A percentile compares a stretch with the other conserved stretches of the same genome.
Evolutionary conservation across 1,284 basidiomycete species (phyloP).

Genomic region (Ceratobasidium papillatum): DNA sequence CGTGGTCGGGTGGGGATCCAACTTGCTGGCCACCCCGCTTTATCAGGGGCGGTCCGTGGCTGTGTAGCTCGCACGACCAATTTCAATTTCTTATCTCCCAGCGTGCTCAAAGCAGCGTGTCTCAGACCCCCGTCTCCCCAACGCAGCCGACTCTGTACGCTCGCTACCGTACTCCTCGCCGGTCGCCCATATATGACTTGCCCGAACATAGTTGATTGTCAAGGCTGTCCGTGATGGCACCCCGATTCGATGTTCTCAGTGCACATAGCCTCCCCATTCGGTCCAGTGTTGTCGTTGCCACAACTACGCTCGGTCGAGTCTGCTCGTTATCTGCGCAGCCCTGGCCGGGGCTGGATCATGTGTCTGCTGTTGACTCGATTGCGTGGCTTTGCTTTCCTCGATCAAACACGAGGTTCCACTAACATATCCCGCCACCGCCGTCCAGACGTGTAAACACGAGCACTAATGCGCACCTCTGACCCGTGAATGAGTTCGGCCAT

Average conservation of each 20-base stretch:
- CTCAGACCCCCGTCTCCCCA: background rate
- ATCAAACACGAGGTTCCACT: background rate
- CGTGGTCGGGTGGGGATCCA: background rate
- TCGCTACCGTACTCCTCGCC: background rate
- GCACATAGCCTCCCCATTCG: background rate
- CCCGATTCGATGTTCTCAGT: background rate
- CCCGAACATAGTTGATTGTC: background rate
- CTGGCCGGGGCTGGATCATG: slow-evolving; percentile 20
- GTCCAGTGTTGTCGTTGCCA: background rate
- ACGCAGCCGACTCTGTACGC: background rate
- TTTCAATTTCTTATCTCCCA: background rate
- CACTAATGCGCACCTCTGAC: background rate
- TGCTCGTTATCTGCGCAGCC: background rate
- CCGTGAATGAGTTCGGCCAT: background rate
- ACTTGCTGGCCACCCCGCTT: background rate
- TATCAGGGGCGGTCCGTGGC: slow-evolving; percentile 16
- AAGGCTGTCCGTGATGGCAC: background rate
- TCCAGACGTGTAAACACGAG: background rate
- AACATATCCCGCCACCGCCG: background rate
- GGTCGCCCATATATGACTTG: background rate
- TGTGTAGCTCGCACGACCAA: slow-evolving; percentile 28
- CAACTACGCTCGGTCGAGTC: background rate
- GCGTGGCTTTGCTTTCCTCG: background rate
- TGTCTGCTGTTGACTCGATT: slow-evolving; percentile 1
- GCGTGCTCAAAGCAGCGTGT: background rate